Evolutionary conservation across 1,284 basidiomycete species (phyloP), one percentile per base, ranked within the genome.

Genomic region (Hemileia vastatrix): DNA sequence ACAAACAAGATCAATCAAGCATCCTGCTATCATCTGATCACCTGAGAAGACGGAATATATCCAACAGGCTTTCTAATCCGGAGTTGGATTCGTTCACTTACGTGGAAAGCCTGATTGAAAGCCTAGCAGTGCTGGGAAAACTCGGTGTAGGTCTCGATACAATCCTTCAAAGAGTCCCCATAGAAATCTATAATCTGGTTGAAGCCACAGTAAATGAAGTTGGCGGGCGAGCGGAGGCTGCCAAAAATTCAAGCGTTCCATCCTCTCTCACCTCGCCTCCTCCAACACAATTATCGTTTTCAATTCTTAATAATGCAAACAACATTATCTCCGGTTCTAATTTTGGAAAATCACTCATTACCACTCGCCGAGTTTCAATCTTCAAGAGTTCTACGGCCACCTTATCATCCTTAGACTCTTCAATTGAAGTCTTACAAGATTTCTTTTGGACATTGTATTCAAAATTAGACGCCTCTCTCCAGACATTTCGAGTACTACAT

Each of bases 391-490:
- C 40, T 86, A 95, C 74, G 86, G 68, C 70, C 27, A 65, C 74
- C 24, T 55, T 76, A 5, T 68, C 72, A 6, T 67, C 71, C 1
- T 69, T 71, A 9, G 70, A 71, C 8, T 68, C 71, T 32, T 53
- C 65, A 18, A 45, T 90, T 66, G 88, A 93, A 70, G 84, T 87
- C n/a, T 76, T 97, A 57, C 82, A 81, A 65, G 95, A 98, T 77
- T 80, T 99, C 40, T 97, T 98, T 77, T 98, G 94, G 93, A 97
- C 95, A 3, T 76, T 96, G 15, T 99, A 91, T 75, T 95, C 92
- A 4, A 99, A 99, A 77, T 77, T 99, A 57, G 87, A 93, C 71
- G 95, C 95, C 19, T 88, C 97, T n/a, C 82, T 89, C 36, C 93
- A 98, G 76, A 90, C 92, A 6, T 81, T 97, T 68, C 81, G 93